Base-by-base conservation (phyloP, 306 rosid species). In the cucumber (Cucumis sativus) region DNA sequence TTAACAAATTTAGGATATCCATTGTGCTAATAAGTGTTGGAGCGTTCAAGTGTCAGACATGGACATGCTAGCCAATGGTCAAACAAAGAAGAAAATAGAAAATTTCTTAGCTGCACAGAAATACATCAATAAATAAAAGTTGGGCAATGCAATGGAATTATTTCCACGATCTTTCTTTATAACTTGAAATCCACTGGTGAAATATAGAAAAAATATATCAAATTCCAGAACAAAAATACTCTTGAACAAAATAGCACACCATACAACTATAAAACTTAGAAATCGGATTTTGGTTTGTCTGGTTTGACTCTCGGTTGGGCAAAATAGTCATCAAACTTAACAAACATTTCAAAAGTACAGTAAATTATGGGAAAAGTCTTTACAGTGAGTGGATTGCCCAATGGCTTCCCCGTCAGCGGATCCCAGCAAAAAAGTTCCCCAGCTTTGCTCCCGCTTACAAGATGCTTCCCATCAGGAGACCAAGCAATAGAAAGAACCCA, bases 401-500 rank as follows among this genome's bases (percentile, higher is more conserved):
- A 82, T 67, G 91, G 85, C 81, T 87, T 89, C 81, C 99, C 99
- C 8, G 99, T 90, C 80, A 85, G 88, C 37, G 99, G 96, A 79
- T 95, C 88, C 99, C 99, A 95, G 78, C 97, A 90, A 57, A 49
- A 88, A 85, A 95, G 91, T 82, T 92, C 97, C 28, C 97, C 99
- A 41, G 96, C 73, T 85, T 84, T 90, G 84, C 99, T 95, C 79
- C 99, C 99, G 78, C 99, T 95, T 56, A 90, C 97, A 80, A 95
- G 95, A 90, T 95, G 77, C 82, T 85, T 90, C 52, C 97, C 93
- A 80, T 95, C 97, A 2, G 96, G 97, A 72, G 99, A 95, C 99
- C 97, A 95, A 23, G 93, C 92, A 87, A 92, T 87, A 78, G 89
- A 90, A 69, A 95, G 99, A 77, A 95, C 99, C 97, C 96, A 92